Evolutionary conservation across 148 eudicot species (phyloP), one percentile per base, ranked within the genome.

Genomic region (Amaranthus palmeri): DNA sequence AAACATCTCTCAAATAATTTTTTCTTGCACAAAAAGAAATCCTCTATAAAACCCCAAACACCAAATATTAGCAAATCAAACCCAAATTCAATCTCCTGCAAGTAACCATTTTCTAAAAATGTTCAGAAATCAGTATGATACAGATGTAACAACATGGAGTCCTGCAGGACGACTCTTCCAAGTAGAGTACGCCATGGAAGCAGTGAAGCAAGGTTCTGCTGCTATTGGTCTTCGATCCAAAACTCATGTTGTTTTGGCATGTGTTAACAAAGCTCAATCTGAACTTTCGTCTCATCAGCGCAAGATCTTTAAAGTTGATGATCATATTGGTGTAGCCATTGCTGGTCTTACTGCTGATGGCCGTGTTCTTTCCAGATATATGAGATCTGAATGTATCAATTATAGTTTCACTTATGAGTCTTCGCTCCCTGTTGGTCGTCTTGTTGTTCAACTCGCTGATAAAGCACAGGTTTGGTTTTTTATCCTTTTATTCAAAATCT

Each of bases 111-210:
- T n/a, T n/a, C 40, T 51, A 14, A 84, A 50, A 18, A 95, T 95
- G 98, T 95, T 95, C 71, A 71, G 98, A 45, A 95, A 95, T 83
- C 98, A 95, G 83, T 95, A 95, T 83, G 98, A 95, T 78, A 91
- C 97, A 9, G 98, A 95, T 68, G 98, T 95, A 43, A 95, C 98
- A n/a, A 95, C 98, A 62, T 95, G 98, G 98, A 81, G 86, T 6
- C 98, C 98, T 12, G 96, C 95, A 10, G 98, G 97, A 36, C 72
- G 99, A 3, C 74, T 95, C 0, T 95, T 95, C 79, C 99, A 95
- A 68, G 97, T 95, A 1, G 99, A 95, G 58, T 95, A 92, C 88
- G 97, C 97, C n/a, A 95, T 95, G 99, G 99, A 95, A 73, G 97
- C 99, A 1, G 99, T 95, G 67, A 92, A 95, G 78, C 99, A 95